phyloP scores from a whole-genome alignment of 164 flowering plant species.

The Nymphaea colorata region DNA sequence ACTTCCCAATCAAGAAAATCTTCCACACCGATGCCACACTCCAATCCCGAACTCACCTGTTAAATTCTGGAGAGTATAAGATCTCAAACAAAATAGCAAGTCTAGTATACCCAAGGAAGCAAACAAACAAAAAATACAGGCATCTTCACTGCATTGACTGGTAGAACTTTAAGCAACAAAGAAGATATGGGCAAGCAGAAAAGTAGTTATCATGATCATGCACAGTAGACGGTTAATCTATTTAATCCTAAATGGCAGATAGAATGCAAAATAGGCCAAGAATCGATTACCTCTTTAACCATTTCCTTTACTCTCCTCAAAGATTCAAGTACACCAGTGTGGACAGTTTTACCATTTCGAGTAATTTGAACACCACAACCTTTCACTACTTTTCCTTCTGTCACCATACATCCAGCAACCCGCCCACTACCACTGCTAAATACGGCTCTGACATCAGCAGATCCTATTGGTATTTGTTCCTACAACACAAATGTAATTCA shows the following conservation, averaged over 20 bases:
- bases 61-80: not conserved
- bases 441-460: conserved; percentile 69
- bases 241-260: not conserved
- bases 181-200: too few relatives aligned
- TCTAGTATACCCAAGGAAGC: too few relatives aligned
- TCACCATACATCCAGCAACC: conserved; percentile 93
- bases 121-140: too few relatives aligned
- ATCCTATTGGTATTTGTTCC: conserved; percentile 77
- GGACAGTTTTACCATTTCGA: conserved; percentile 46
- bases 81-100: too few relatives aligned
- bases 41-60: conserved; percentile 75
- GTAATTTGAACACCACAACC: conserved; percentile 61
- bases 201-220: not conserved
- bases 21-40: conserved; percentile 76
- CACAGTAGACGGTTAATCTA: not conserved
- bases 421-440: conserved; percentile 94
- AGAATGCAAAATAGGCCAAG: too few relatives aligned
- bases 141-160: too few relatives aligned
- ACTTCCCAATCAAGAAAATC: conserved; percentile 60
- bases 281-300: conserved; percentile 70
- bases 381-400: conserved; percentile 68
- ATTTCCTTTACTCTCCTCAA: conserved; percentile 75
- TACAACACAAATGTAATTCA: conserved; percentile 6
- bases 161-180: too few relatives aligned
- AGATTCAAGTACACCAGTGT: conserved; percentile 60